These are phyloP conservation scores for Geosmithia flava DNA, from an alignment of 2,329 filamentous ascomycete genomes.

Conservation along the genomic window DNA sequence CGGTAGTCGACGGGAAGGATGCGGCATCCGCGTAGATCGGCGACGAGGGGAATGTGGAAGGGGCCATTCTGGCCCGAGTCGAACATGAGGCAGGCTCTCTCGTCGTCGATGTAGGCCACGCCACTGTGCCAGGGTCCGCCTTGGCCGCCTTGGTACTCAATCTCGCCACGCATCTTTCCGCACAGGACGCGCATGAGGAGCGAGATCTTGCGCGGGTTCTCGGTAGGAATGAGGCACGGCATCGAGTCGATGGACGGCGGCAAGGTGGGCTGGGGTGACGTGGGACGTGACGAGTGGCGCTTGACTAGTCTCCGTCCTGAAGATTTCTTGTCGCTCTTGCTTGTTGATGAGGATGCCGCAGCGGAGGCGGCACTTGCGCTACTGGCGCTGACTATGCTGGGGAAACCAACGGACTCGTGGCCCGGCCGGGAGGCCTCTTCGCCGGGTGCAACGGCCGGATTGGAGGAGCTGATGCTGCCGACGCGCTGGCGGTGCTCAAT, in stretches of 20 bases:
- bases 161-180: constrained; percentile 67
- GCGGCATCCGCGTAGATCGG: constrained; percentile 62
- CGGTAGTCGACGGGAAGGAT: constrained; percentile 43
- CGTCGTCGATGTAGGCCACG: constrained; percentile 68
- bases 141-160: constrained; percentile 56
- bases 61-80: constrained; percentile 55
- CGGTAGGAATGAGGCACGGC: constrained; percentile 45
- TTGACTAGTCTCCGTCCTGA: constrained; percentile 41
- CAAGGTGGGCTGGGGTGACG: constrained; percentile 40
- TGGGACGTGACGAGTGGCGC: constrained; percentile 41
- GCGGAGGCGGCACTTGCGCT: constrained; percentile 20
- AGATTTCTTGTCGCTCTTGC: constrained; percentile 30
- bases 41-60: constrained; percentile 55
- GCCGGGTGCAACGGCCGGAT: constrained; percentile 38
- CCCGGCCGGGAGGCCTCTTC: constrained; percentile 31
- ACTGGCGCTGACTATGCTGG: constrained; percentile 20
- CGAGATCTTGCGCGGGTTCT: constrained; percentile 60
- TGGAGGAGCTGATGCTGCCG: constrained; percentile 59
- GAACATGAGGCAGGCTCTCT: constrained; percentile 62
- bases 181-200: constrained; percentile 66
- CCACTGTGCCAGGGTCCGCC: constrained; percentile 54
- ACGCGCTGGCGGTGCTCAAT: constrained; percentile 49
- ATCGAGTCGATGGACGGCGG: constrained; percentile 48
- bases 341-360: constrained; percentile 1
- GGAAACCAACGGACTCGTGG: constrained; percentile 28